These are phyloP conservation scores for Dictyostelium brefeldianum DNA, from an alignment of 78 protist genomes.

Conservation along the genomic window DNA sequence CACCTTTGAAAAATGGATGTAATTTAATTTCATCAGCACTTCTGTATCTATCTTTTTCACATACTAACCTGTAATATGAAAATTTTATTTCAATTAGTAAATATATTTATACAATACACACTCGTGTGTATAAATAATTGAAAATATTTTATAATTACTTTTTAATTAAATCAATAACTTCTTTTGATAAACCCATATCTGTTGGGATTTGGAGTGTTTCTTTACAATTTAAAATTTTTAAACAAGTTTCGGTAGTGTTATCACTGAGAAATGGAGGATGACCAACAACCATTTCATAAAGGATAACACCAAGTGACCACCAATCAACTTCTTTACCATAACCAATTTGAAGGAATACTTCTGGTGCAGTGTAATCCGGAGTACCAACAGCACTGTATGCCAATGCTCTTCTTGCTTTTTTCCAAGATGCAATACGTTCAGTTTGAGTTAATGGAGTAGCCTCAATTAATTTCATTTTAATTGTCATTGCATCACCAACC, in stretches of 20 bases:
- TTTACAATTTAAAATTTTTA: slow-evolving; percentile 82
- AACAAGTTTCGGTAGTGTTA: slow-evolving; percentile 83
- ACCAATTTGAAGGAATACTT: slow-evolving; percentile 89
- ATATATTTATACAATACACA: neutral
- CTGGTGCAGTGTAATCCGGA: slow-evolving; percentile 96
- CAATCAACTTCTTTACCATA: slow-evolving; percentile 93
- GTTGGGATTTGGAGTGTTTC: slow-evolving; percentile 69
- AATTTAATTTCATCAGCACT: slow-evolving; percentile 82
- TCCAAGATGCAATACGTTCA: slow-evolving; percentile 80
- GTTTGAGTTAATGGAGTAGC: slow-evolving; percentile 69
- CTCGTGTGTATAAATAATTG: no score
- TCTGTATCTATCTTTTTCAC: slow-evolving; percentile 61
- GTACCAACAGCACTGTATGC: slow-evolving; percentile 93
- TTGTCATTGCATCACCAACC: slow-evolving; percentile 77
- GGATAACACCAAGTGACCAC: slow-evolving; percentile 95
- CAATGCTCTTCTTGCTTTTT: slow-evolving; percentile 80
- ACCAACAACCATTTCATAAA: slow-evolving; percentile 90
- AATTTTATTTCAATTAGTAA: neutral
- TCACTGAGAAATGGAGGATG: slow-evolving; percentile 93
- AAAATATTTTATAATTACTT: slow-evolving; percentile 37
- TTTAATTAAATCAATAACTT: slow-evolving; percentile 85
- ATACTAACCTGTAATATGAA: slow-evolving; percentile 38
- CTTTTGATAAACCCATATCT: slow-evolving; percentile 62
- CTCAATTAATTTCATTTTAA: slow-evolving; percentile 48
- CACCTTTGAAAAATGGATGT: slow-evolving; percentile 95